Evolutionary conservation across 2,329 filamentous ascomycete genomes (phyloP), one percentile per base, ranked within the genome.

Genomic region (Atkinsonella texensis): DNA sequence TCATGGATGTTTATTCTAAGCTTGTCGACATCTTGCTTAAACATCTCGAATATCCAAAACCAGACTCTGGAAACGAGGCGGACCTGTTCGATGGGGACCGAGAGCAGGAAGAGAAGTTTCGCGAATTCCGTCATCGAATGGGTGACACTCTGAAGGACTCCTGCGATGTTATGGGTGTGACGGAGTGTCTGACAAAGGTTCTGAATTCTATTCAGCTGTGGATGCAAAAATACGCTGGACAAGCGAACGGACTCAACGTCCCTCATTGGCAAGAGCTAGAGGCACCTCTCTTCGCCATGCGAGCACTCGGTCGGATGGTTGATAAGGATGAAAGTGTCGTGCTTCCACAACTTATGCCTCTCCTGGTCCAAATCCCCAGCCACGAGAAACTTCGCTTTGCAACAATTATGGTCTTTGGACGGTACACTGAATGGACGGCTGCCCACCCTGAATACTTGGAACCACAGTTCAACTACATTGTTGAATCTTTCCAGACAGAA

Each of bases 381-480:
- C 93, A 98, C 62, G 89, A 97, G 69, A 98, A 97, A 72, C 79
- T 98, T n/a, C 88, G 90, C 8, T 98, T 98, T 69, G 91, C 95
- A 56, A 91, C 91, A 6, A 95, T 97, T 62, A 96, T 98, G 89
- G 90, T 94, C 3, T 79, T 98, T 20, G 93, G 89, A 39, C 81
- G 93, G 55, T 98, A 98, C 65, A 98, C 94, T 0, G 91, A 97
- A 67, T 98, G 93, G 93, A 98, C 94, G 0, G 83, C 93, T 5
- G 83, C 89, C 46, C 93, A 98, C 62, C 88, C 91, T 0, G 89
- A 96, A 53, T 95, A 91, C 45, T 75, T 98, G 9, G 87, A 95
- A 67, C 79, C 87, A 9, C 93, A 98, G 68, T 87, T 98, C 64
- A 89, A 89, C 62, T 98, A 95, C 69, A 95, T 98, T 62, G 90